phyloP scores from a whole-genome alignment of 2,329 filamentous ascomycete genomes.

The Scedosporium dehoogii region DNA sequence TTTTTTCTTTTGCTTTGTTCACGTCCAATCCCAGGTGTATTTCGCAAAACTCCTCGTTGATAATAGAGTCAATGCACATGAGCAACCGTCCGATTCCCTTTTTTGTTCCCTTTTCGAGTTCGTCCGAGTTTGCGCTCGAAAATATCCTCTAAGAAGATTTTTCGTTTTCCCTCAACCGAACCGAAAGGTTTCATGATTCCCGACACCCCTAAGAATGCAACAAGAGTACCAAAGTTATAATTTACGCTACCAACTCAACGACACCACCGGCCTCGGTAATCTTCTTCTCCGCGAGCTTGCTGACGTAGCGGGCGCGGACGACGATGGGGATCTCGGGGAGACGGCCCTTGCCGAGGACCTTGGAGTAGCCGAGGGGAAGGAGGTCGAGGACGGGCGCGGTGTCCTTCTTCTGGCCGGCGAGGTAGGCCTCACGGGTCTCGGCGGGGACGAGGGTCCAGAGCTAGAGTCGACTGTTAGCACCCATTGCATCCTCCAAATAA shows the following conservation, averaged over 20 bases:
- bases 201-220: conserved; percentile 20
- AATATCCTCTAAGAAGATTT: conserved; percentile 5
- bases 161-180: background rate
- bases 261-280: conserved; percentile 97
- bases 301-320: conserved; percentile 91
- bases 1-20: background rate
- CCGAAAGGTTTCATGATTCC: background rate
- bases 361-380: conserved; percentile 93
- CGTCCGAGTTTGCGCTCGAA: conserved; percentile 6
- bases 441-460: conserved; percentile 90
- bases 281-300: conserved; percentile 95
- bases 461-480: conserved; percentile 32
- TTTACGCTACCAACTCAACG: conserved; percentile 83
- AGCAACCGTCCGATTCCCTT: conserved; percentile 3
- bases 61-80: conserved; percentile 6
- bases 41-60: conserved; percentile 7
- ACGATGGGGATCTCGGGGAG: conserved; percentile 88
- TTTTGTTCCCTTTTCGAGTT: background rate
- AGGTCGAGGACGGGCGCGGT: conserved; percentile 97
- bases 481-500: background rate
- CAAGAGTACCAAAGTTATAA: conserved; percentile 7
- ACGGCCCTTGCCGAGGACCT: conserved; percentile 97
- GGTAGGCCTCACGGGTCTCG: conserved; percentile 89
- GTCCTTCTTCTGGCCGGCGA: conserved; percentile 69
- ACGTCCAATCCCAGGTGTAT: conserved; percentile 7